phyloP scores from a whole-genome alignment of 371 early-diverging fungal species.

The Mucor racemosus region DNA sequence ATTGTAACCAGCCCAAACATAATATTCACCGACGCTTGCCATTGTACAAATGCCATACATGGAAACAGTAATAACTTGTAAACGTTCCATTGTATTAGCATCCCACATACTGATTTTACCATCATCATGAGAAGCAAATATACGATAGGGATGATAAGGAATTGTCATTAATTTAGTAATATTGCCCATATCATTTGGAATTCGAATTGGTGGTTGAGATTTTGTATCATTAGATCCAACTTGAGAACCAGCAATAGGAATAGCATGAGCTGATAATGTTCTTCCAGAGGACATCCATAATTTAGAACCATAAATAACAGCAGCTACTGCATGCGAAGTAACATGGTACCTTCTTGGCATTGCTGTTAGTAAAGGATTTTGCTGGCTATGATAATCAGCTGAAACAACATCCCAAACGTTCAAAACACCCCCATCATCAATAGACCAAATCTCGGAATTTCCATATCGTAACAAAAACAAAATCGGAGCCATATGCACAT shows the following conservation, averaged over 20 bases:
- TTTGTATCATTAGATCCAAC: background rate
- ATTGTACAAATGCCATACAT: slow-evolving; percentile 65
- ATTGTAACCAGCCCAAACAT: slow-evolving; percentile 73
- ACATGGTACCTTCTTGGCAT: background rate
- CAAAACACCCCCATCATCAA: slow-evolving; percentile 69
- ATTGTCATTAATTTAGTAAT: slow-evolving; percentile 55
- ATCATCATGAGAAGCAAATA: slow-evolving; percentile 74
- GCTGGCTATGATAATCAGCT: slow-evolving; percentile 26
- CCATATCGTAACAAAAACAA: slow-evolving; percentile 53
- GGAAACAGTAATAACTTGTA: slow-evolving; percentile 49
- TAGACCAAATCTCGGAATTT: slow-evolving; percentile 61
- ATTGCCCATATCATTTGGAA: slow-evolving; percentile 51
- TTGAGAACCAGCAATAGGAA: slow-evolving; percentile 13
- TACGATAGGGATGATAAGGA: slow-evolving; percentile 35
- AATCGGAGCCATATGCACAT: slow-evolving; percentile 30
- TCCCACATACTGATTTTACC: slow-evolving; percentile 76
- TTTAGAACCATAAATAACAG: background rate
- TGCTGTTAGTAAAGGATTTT: slow-evolving; percentile 1
- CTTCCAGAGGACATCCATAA: slow-evolving; percentile 1
- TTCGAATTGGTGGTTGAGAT: slow-evolving; percentile 9
- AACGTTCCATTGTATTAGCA: slow-evolving; percentile 35
- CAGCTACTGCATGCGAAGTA: slow-evolving; percentile 2
- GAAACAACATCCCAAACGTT: slow-evolving; percentile 64
- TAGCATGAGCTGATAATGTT: slow-evolving; percentile 56
- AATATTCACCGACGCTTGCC: slow-evolving; percentile 51